These are phyloP conservation scores for Fragilariopsis cylindrus DNA, from an alignment of 108 stramenopile genomes.

Conservation along the genomic window DNA sequence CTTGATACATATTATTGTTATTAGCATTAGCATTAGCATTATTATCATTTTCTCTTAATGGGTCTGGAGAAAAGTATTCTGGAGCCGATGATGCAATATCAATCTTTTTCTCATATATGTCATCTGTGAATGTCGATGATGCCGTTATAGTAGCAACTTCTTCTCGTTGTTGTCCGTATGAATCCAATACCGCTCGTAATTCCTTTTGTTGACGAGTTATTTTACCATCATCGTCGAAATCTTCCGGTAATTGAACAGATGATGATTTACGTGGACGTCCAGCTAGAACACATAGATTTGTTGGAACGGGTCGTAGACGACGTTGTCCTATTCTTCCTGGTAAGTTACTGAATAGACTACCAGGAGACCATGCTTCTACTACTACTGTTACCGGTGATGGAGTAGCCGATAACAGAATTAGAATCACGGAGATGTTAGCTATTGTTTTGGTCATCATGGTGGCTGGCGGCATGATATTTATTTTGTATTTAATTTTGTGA, in stretches of 20 bases:
- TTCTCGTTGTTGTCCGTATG: background rate
- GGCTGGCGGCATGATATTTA: too few species aligned
- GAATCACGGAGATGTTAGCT: background rate
- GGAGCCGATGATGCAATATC: conserved; percentile 24
- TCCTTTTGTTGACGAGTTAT: conserved; percentile 8
- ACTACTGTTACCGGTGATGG: background rate
- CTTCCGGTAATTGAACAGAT: conserved; percentile 3
- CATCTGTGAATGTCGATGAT: background rate
- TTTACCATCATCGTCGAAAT: conserved; percentile 11
- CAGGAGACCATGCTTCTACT: conserved; percentile 29
- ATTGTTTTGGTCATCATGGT: conserved; percentile 4
- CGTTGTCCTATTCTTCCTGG: conserved; percentile 1
- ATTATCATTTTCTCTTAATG: background rate
- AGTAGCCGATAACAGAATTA: too few species aligned
- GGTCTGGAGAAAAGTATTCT: conserved; percentile 11
- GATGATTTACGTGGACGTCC: conserved; percentile 17
- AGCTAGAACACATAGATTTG: conserved; percentile 17
- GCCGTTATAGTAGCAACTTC: background rate
- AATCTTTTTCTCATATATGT: conserved; percentile 7
- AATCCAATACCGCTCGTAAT: background rate
- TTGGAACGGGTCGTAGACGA: conserved; percentile 20
- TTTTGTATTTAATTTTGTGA: too few species aligned
- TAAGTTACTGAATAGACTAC: conserved; percentile 2
- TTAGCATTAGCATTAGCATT: background rate
- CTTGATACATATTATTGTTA: too few species aligned